These are phyloP conservation scores for Holtermanniella nyarrowii DNA, from an alignment of 768 basidiomycete genomes.

Conservation along the genomic window DNA sequence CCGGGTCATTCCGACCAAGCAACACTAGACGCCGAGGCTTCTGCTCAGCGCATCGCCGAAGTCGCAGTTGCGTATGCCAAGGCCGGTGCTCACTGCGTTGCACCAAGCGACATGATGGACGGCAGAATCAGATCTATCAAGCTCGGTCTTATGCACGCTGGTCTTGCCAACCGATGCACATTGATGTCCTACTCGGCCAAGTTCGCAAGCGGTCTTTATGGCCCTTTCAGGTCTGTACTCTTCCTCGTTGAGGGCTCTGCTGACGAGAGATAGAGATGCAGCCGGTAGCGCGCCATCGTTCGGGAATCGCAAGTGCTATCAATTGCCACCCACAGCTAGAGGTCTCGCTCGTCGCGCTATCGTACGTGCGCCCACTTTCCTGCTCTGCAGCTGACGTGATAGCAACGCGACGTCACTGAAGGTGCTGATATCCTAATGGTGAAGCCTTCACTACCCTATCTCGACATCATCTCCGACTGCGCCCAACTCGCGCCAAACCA, in stretches of 20 bases:
- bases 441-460: constrained; percentile 90
- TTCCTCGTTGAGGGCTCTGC: not conserved
- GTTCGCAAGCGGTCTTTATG: constrained; percentile 89
- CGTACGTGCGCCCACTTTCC: constrained; percentile 46
- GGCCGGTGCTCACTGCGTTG: constrained; percentile 96
- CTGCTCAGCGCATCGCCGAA: constrained; percentile 77
- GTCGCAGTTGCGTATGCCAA: constrained; percentile 85
- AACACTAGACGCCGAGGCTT: constrained; percentile 56
- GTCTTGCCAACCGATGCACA: constrained; percentile 75
- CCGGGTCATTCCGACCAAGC: constrained; percentile 25
- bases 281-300: constrained; percentile 92
- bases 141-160: constrained; percentile 65
- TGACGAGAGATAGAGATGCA: constrained; percentile 62
- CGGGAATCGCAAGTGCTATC: constrained; percentile 95
- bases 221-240: constrained; percentile 71
- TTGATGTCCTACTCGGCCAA: constrained; percentile 98
- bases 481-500: constrained; percentile 68
- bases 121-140: constrained; percentile 87
- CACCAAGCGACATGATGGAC: constrained; percentile 99
- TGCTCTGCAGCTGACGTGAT: constrained; percentile 1
- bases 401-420: constrained; percentile 80
- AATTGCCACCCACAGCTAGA: constrained; percentile 76
- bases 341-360: constrained; percentile 89
- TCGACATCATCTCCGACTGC: constrained; percentile 89
- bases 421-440: constrained; percentile 99